Evolutionary conservation across 768 basidiomycete species (phyloP).

Genomic region (Plicaturopsis crispa): DNA sequence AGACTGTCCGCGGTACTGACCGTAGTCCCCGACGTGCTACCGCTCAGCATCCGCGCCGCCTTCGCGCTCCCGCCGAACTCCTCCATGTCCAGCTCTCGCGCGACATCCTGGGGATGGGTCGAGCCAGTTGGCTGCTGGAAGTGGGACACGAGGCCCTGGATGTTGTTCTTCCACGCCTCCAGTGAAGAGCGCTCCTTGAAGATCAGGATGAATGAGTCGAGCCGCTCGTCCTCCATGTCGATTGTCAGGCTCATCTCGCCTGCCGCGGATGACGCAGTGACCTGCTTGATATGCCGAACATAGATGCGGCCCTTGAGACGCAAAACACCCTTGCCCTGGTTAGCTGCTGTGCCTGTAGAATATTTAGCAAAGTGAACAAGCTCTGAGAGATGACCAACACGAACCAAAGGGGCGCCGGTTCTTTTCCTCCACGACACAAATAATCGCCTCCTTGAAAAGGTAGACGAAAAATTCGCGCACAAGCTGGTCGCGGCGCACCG

Average conservation of each 20-base stretch:
- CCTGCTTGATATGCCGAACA: conserved; percentile 87
- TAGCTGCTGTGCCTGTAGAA: conserved; percentile 18
- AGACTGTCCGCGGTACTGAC: conserved; percentile 57
- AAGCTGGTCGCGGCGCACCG: conserved; percentile 81
- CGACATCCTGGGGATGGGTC: conserved; percentile 25
- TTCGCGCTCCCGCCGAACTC: conserved; percentile 76
- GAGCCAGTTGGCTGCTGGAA: conserved; percentile 51
- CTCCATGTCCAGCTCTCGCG: conserved; percentile 48
- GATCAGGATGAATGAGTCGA: conserved; percentile 93
- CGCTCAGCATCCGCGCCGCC: conserved; percentile 74
- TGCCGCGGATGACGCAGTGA: conserved; percentile 69
- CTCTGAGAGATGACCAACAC: too few species aligned
- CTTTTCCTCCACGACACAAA: conserved; percentile 97
- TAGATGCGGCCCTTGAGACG: conserved; percentile 94
- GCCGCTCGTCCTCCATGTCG: conserved; percentile 91
- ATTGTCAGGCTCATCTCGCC: conserved; percentile 93
- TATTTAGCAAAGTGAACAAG: too few species aligned
- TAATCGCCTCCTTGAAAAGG: conserved; percentile 95
- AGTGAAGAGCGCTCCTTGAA: conserved; percentile 88
- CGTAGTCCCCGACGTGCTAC: conserved; percentile 61
- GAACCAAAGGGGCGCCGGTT: too few species aligned
- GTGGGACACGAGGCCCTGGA: conserved; percentile 68
- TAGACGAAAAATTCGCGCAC: conserved; percentile 95
- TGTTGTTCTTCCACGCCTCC: conserved; percentile 82
- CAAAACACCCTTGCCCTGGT: conserved; percentile 73